Conservation (phyloP, 2,329 filamentous ascomycete genomes). For the Aureobasidium subglaciale region DNA sequence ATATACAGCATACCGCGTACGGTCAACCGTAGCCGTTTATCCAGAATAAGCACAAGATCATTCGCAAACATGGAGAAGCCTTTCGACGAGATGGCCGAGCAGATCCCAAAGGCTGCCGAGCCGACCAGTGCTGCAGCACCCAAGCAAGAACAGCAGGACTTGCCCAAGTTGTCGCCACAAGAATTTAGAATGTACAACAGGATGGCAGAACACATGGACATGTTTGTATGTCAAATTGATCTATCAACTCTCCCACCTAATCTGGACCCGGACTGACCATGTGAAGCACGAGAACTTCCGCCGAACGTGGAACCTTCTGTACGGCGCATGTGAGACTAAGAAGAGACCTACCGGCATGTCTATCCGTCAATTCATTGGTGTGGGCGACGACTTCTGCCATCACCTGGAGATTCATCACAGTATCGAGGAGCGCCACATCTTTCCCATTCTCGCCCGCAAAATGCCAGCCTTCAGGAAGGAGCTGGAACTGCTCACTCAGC, state of each 20-base stretch:
- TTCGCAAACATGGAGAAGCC: slow-evolving; percentile 19
- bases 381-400: slow-evolving; percentile 61
- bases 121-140: slow-evolving; percentile 19
- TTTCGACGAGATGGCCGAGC: slow-evolving; percentile 23
- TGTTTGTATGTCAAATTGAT: slow-evolving; percentile 51
- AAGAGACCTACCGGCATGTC: slow-evolving; percentile 58
- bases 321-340: slow-evolving; percentile 54
- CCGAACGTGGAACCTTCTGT: slow-evolving; percentile 63
- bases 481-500: slow-evolving; percentile 65
- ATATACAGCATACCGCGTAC: background rate
- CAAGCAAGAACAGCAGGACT: slow-evolving; percentile 28
- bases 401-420: slow-evolving; percentile 70
- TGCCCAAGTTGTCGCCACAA: slow-evolving; percentile 57
- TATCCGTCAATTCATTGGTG: slow-evolving; percentile 59
- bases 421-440: slow-evolving; percentile 77
- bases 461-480: slow-evolving; percentile 70
- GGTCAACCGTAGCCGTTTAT: background rate
- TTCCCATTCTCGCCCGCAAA: slow-evolving; percentile 65
- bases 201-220: slow-evolving; percentile 68
- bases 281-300: slow-evolving; percentile 61
- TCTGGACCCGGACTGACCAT: background rate
- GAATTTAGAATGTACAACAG: slow-evolving; percentile 66
- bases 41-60: background rate
- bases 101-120: slow-evolving; percentile 20
- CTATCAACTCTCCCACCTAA: background rate